Evolutionary conservation across 331 rosid species (phyloP), one percentile per base, ranked within the genome.

Genomic region (Dryas integrifolia): DNA sequence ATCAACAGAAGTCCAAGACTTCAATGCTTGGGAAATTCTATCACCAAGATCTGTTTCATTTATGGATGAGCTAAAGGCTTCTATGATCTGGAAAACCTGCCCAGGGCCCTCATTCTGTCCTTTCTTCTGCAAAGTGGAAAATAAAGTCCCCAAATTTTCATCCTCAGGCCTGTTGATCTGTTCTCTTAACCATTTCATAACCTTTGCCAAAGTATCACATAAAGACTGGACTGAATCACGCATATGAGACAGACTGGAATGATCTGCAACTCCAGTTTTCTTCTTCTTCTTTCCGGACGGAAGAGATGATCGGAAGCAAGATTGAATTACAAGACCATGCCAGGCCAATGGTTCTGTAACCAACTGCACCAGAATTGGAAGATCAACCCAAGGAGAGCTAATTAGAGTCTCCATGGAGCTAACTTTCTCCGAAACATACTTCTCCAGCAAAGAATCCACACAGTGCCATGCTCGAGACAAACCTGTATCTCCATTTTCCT

Each of bases 311-410:
- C 96, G 94, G 56, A 87, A 59, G 70, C 88, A 87, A 72, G 99
- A 82, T 71, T 88, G 98, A 55, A 95, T 85, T 21, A 95, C 83
- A 26, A 95, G 96, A 76, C 86, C 87, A 65, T 92, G 98, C 99
- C 99, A 95, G 4, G 97, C 93, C 81, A 95, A 78, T 38, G 99
- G 96, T 83, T 87, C 99, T 9, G 92, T 81, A 78, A 95, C 86
- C 80, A 95, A 50, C 81, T 87, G 94, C 74, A 88, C 82, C 74
- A 95, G 73, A 79, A 82, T 77, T 61, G 88, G 81, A 68, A 90
- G 55, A 60, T 84, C 83, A 65, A 50, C 72, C 75, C 87, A 83
- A 56, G 92, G 85, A 79, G 88, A 79, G 77, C 68, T 85, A 26
- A 85, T 78, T 69, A 76, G 64, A 68, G 85, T 79, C 59, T 82